Evolutionary conservation across 192 early-diverging fungal species (phyloP).

Genomic region (Gorgonomyces haynaldii): DNA sequence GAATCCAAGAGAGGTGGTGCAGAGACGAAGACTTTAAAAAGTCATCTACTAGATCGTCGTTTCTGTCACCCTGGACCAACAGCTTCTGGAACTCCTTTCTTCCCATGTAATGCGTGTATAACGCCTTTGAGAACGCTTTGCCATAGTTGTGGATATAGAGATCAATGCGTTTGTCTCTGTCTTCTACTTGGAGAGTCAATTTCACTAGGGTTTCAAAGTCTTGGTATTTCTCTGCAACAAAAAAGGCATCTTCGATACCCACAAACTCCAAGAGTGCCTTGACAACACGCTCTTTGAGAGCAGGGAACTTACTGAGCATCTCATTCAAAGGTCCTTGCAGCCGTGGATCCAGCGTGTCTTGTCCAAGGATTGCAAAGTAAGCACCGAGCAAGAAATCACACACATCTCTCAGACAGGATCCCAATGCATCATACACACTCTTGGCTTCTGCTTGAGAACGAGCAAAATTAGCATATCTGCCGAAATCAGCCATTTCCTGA

Average conservation of each 20-base stretch:
- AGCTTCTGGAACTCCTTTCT: background rate
- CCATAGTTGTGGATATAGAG: constrained; percentile 4
- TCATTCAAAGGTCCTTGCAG: too few relatives aligned
- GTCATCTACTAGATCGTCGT: constrained; percentile 3
- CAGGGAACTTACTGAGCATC: background rate
- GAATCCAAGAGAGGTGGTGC: constrained; percentile 7
- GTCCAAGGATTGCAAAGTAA: too few relatives aligned
- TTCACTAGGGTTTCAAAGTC: constrained; percentile 5
- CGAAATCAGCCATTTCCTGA: background rate
- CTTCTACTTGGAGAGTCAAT: background rate
- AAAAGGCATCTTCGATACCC: constrained; percentile 2
- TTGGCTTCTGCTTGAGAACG: background rate
- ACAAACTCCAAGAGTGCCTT: background rate
- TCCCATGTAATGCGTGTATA: constrained; percentile 2
- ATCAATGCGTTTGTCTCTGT: background rate
- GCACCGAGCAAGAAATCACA: too few relatives aligned
- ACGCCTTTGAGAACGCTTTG: background rate
- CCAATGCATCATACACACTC: background rate
- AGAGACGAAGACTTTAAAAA: background rate
- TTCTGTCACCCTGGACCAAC: background rate
- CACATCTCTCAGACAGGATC: background rate
- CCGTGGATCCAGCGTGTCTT: too few relatives aligned
- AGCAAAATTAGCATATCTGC: background rate
- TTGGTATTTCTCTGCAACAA: constrained; percentile 6
- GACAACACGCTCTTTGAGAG: background rate